Conservation (phyloP, 2,329 filamentous ascomycete species). For the Colletotrichum tropicicola region DNA sequence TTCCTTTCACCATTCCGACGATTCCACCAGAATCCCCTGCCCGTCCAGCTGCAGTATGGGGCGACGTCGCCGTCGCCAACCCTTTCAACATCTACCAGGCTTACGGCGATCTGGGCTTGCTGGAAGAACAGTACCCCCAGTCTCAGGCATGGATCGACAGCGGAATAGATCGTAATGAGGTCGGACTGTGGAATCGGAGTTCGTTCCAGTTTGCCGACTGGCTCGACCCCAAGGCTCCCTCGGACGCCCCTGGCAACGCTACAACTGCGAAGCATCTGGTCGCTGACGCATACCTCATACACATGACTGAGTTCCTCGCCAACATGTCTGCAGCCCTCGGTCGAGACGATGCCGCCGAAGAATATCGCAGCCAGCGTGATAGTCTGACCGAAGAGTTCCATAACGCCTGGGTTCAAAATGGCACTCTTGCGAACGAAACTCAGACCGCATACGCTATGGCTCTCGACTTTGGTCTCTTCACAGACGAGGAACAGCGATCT, state of each 20-base stretch:
- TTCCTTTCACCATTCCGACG: constrained; percentile 40
- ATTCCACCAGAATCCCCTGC: constrained; percentile 34
- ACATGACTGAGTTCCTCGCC: constrained; percentile 48
- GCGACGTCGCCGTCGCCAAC: constrained; percentile 50
- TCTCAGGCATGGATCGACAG: constrained; percentile 50
- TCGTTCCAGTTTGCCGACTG: constrained; percentile 54
- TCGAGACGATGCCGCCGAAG: constrained; percentile 34
- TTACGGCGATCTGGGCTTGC: constrained; percentile 45
- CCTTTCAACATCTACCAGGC: constrained; percentile 51
- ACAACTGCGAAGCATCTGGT: constrained; percentile 51
- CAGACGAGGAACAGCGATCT: constrained; percentile 25
- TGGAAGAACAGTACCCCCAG: constrained; percentile 48
- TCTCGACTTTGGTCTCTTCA: constrained; percentile 47
- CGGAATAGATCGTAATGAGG: constrained; percentile 42
- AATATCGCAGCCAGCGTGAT: constrained; percentile 33
- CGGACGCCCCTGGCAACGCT: constrained; percentile 46
- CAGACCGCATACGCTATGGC: constrained; percentile 51
- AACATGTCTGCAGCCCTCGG: constrained; percentile 44
- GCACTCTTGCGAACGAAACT: constrained; percentile 44
- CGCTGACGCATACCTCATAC: constrained; percentile 56
- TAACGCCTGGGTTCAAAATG: constrained; percentile 40
- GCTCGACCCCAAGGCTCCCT: constrained; percentile 56
- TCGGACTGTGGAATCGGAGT: constrained; percentile 49
- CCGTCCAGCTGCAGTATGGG: constrained; percentile 49
- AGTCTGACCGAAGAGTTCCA: constrained; percentile 39